A percentile compares a stretch with the other conserved stretches of the same genome.
Conservation (phyloP, 148 eudicot genomes). For the Vaccinium darrowii region DNA sequence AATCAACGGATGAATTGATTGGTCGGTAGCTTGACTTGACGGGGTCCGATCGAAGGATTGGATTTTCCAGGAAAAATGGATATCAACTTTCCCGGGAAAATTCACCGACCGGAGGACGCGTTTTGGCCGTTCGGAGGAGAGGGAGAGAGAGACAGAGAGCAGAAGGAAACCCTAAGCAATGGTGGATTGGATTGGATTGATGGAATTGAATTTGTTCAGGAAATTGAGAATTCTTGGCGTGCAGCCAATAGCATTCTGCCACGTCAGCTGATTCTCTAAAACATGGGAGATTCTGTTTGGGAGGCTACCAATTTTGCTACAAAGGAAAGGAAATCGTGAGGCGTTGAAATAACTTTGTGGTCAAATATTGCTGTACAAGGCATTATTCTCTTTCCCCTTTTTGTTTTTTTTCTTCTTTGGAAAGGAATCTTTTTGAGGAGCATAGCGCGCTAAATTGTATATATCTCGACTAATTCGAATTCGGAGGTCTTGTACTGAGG, state of each 20-base stretch:
- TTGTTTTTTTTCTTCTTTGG: too few species aligned
- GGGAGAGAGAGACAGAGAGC: neutral
- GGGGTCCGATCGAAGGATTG: neutral
- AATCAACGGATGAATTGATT: neutral
- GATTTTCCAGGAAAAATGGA: constrained; percentile 5
- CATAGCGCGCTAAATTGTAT: too few species aligned
- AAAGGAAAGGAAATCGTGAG: neutral
- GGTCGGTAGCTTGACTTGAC: neutral
- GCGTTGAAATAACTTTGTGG: neutral
- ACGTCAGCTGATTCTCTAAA: neutral
- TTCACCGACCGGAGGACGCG: neutral
- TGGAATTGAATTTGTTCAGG: constrained; percentile 9
- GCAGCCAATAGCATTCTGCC: neutral
- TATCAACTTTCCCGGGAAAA: constrained; percentile 3
- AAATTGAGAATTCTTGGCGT: neutral
- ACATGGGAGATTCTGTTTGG: neutral
- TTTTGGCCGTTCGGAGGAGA: neutral
- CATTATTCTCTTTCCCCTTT: too few species aligned
- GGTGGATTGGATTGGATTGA: neutral
- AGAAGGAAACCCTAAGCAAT: constrained; percentile 9
- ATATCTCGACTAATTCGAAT: too few species aligned
- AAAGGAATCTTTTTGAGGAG: too few species aligned
- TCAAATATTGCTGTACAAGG: neutral
- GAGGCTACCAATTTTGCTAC: neutral
- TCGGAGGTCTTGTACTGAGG: too few species aligned